Evolutionary conservation across 176 grass and related monocot species (phyloP).

Genomic region (Coix lacrymajobi): DNA sequence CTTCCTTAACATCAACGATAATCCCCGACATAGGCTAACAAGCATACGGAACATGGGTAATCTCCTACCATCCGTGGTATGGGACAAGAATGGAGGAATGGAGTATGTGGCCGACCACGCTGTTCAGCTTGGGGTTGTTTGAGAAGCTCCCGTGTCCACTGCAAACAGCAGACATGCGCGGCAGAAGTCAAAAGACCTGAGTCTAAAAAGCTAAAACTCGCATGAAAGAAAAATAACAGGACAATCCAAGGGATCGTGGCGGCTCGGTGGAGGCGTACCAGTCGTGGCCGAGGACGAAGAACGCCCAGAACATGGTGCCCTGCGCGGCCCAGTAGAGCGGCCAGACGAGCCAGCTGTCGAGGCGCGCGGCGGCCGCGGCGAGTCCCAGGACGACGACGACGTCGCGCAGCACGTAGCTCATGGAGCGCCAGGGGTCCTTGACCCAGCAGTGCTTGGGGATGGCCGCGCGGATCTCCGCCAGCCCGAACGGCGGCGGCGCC

Average conservation of each 20-base stretch:
- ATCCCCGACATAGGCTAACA: not conserved
- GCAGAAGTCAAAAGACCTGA: conserved; percentile 14
- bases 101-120: conserved; percentile 88
- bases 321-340: conserved; percentile 94
- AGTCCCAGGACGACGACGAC: conserved; percentile 70
- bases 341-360: conserved; percentile 87
- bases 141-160: conserved; percentile 98
- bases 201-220: not conserved
- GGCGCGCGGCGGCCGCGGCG: conserved; percentile 61
- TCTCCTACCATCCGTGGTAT: conserved; percentile 82
- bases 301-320: conserved; percentile 97
- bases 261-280: conserved; percentile 42
- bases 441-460: conserved; percentile 98
- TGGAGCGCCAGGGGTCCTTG: conserved; percentile 79
- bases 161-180: conserved; percentile 7
- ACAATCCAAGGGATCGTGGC: not conserved
- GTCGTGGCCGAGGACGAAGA: conserved; percentile 96
- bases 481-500: conserved; percentile 66
- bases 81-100: conserved; percentile 96
- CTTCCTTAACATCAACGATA: conserved; percentile 16
- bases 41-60: not conserved
- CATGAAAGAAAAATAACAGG: not conserved
- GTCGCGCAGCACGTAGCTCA: conserved; percentile 85
- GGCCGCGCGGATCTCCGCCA: conserved; percentile 78
- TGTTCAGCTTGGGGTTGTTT: conserved; percentile 73